A percentile compares a stretch with the other conserved stretches of the same genome.
phyloP scores from a whole-genome alignment of 495 filamentous ascomycete species.

The Penicillium turbatum region DNA sequence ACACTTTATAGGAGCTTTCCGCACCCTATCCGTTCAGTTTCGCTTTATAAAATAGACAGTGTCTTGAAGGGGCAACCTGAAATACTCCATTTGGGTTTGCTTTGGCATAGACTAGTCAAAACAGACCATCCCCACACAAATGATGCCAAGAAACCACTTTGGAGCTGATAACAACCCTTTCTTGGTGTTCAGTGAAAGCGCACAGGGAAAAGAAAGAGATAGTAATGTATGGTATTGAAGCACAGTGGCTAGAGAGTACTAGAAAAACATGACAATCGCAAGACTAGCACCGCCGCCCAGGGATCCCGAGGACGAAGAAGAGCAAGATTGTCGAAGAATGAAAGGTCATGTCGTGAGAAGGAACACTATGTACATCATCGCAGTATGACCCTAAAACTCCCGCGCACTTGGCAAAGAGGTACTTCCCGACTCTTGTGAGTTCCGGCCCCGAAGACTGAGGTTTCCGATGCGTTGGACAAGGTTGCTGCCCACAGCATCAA shows the following conservation, averaged over 20 bases:
- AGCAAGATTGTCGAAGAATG: slow-evolving; percentile 1
- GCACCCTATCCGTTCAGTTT: no score
- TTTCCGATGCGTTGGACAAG: slow-evolving; percentile 83
- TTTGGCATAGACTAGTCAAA: no score
- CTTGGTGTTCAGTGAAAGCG: background rate
- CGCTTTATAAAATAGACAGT: no score
- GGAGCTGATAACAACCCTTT: background rate
- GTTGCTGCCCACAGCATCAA: slow-evolving; percentile 92
- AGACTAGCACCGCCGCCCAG: slow-evolving; percentile 10
- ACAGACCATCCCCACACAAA: no score
- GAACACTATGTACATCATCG: slow-evolving; percentile 20
- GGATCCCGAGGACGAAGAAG: slow-evolving; percentile 4
- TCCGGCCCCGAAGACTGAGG: slow-evolving; percentile 54
- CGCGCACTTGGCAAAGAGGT: slow-evolving; percentile 33
- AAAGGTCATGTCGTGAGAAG: slow-evolving; percentile 12
- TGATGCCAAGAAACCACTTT: background rate
- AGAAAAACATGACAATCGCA: slow-evolving; percentile 6
- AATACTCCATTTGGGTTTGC: no score
- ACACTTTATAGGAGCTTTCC: no score
- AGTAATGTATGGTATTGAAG: background rate
- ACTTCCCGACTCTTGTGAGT: slow-evolving; percentile 30
- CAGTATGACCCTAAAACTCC: slow-evolving; percentile 28
- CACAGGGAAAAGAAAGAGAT: background rate
- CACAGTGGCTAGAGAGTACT: slow-evolving; percentile 1
- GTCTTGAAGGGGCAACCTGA: no score